Base-by-base conservation (phyloP, 441 rosid species). In the Rhodomyrtus psidioides region DNA sequence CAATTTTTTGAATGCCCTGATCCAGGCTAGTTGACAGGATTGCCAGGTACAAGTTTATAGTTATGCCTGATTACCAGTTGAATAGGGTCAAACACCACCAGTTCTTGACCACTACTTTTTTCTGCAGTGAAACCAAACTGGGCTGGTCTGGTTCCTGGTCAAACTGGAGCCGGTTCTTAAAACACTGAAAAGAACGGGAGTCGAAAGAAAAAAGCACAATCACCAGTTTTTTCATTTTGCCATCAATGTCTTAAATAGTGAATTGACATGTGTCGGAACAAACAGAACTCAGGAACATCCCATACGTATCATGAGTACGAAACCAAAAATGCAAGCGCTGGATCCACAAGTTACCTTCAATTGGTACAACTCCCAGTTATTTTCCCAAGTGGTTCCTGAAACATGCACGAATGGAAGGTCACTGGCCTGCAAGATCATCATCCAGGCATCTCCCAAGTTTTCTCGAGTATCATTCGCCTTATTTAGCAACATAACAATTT, bases 401-500 rank as follows among this genome's bases (percentile, higher is more conserved):
- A 95, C 86, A 57, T 94, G 84, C 57, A 88, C 85, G 86, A 96
- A 97, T 81, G 98, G 94, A 84, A 97, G 98, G 86, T 95, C 92
- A 81, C 89, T 85, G 87, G 92, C 94, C 89, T 90, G 90, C 88
- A 95, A 79, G 88, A 94, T 91, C 96, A 94, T 94, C 95, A 97
- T 89, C 90, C 94, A 92, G 30, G 96, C 95, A 90, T 93, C 93
- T 91, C 94, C 98, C 24, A 93, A 88, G 89, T 89, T 90, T 89
- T 95, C 95, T 28, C 91, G 85, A 86, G 85, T 85, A 70, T 53
- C 76, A 82, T 90, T 86, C 86, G 86, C 88, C 90, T 90, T 91
- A 82, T 97, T 94, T 87, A 97, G 85, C 83, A 97, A 65, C 82
- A 95, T 60, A 87, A 94, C 98, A 81, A 96, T 84, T 89, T 95